Base-by-base conservation (phyloP, 2,329 filamentous ascomycete genomes). In the Ramularia endophylla region DNA sequence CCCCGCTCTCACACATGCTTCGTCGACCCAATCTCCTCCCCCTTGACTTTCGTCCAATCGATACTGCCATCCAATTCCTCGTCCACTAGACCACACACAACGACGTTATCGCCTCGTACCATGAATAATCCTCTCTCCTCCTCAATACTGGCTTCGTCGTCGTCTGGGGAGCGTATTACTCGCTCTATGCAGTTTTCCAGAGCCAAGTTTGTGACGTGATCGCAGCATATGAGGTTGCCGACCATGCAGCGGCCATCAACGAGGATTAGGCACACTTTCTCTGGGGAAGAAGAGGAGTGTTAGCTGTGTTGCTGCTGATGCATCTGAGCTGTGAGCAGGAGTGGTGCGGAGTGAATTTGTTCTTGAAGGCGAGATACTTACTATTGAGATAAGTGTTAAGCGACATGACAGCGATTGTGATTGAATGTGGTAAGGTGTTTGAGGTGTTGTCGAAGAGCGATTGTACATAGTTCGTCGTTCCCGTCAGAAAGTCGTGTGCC, bases 101-200 rank as follows among this genome's bases (percentile, higher is more conserved):
- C 89, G 35, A 98, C 90, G 59, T 94, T 95, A 63, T 98, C 92
- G 38, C 92, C 92, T 46, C 92, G 78, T 43, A 98, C 85, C 43
- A 98, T 75, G 63, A 95, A 97, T 5, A 97, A 69, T 1, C 92
- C 92, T 48, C 95, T 79, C 4, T 84, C 80, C 13, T 92, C 81
- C 60, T 92, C 80, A 44, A 81, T 78, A 31, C 85, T 94, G 1
- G 83, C 78, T 55, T 94, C 87, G 29, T 80, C 76, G 59, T 95
- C 87, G 60, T 95, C 89, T 31, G 78, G 76, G 1, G 85, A 83
- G 50, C 87, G 84, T 56, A 98, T 95, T 48, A 95, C 85, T 52
- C 92, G 85, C 66, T 98, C 92, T 47, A 88, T 72, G 3, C 90
- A 87, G 51, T 86, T 75, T 52, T 81, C 78, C 9, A 98, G 75